Evolutionary conservation across 306 rosid species (phyloP).

Genomic region (Cucurbita moschata): DNA sequence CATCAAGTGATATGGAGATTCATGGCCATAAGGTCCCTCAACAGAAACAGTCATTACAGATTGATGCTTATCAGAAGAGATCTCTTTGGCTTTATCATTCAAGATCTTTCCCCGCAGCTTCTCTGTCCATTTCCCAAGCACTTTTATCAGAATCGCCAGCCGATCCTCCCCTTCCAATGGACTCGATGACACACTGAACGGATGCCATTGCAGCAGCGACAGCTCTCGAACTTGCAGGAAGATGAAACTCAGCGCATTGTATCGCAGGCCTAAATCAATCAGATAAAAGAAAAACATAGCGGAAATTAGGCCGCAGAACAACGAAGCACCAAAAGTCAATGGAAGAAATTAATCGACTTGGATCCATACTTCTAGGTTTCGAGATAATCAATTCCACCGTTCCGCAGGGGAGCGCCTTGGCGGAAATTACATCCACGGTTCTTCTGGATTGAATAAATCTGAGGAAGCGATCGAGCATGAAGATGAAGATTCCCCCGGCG

Average conservation of each 20-base stretch:
- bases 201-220: constrained; percentile 96
- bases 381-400: constrained; percentile 70
- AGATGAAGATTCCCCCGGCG: constrained; percentile 71
- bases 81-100: constrained; percentile 13
- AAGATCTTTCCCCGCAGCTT: constrained; percentile 30
- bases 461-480: constrained; percentile 75
- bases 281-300: neutral
- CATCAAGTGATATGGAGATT: constrained; percentile 71
- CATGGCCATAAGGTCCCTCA: constrained; percentile 96
- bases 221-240: constrained; percentile 73
- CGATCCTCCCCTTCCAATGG: constrained; percentile 84
- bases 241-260: constrained; percentile 90
- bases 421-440: constrained; percentile 54
- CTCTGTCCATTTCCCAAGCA: constrained; percentile 79
- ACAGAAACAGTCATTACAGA: constrained; percentile 49
- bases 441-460: constrained; percentile 76
- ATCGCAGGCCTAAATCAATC: constrained; percentile 33
- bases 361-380: constrained; percentile 54
- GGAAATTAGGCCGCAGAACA: neutral
- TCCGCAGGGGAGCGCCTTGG: constrained; percentile 74
- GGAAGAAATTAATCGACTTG: neutral
- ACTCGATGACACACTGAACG: constrained; percentile 88
- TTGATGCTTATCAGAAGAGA: constrained; percentile 9
- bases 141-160: constrained; percentile 68
- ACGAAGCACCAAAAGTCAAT: neutral